Conservation (phyloP, 208 protist genomes). For the Spongospora subterranea region DNA sequence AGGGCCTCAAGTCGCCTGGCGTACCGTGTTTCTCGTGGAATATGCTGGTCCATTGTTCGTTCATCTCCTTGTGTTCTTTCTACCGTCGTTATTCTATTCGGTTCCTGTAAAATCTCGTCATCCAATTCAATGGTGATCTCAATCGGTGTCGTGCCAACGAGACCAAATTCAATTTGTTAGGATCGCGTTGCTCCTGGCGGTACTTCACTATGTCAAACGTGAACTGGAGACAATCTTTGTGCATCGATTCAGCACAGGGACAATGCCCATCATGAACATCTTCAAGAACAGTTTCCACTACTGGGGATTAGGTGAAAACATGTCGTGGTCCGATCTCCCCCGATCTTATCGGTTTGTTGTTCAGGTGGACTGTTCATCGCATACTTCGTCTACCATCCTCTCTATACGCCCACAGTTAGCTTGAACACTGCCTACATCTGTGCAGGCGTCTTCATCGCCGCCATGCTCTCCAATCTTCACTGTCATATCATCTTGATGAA, state of each 20-base stretch:
- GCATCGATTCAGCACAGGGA: constrained; percentile 88
- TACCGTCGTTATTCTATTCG: constrained; percentile 77
- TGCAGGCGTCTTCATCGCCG: constrained; percentile 67
- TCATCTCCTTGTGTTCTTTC: constrained; percentile 83
- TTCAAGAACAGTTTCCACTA: constrained; percentile 94
- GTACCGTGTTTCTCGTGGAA: constrained; percentile 90
- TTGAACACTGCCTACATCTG: constrained; percentile 61
- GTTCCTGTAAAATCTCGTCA: constrained; percentile 6
- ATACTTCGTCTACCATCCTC: constrained; percentile 85
- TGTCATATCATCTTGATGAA: constrained; percentile 85
- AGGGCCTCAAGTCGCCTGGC: constrained; percentile 87
- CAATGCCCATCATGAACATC: constrained; percentile 91
- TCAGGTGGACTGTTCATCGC: constrained; percentile 80
- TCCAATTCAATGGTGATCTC: not conserved
- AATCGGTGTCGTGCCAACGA: not conserved
- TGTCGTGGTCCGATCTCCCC: not conserved
- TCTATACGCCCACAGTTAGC: constrained; percentile 79
- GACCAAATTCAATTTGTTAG: constrained; percentile 56
- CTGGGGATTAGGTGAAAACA: constrained; percentile 80
- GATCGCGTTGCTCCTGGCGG: constrained; percentile 82
- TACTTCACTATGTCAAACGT: constrained; percentile 89
- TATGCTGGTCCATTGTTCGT: constrained; percentile 88
- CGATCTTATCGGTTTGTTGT: not conserved
- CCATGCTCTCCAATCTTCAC: constrained; percentile 86
- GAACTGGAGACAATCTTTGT: constrained; percentile 91